Evolutionary conservation across 768 basidiomycete genomes (phyloP), one percentile per base, ranked within the genome.

Genomic region (Amanita rubescens): DNA sequence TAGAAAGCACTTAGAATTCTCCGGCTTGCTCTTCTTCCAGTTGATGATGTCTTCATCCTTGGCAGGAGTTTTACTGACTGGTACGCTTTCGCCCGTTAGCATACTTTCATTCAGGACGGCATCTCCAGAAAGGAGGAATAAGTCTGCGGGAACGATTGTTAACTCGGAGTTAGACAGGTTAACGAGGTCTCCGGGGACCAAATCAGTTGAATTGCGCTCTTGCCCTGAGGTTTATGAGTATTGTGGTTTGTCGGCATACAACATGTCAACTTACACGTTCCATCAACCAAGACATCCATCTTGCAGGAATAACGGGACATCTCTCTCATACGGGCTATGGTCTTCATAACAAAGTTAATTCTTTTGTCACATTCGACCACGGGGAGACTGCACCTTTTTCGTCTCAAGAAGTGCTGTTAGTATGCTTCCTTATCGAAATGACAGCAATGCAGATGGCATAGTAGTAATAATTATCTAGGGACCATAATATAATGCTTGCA

Each of bases 31-130:
- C 35, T 84, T 80, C 59, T 69, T 78, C 90, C 89, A 94, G 58
- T 71, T 76, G 39, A 69, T 65, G 38, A 97, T 75, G 49, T 85
- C 85, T 24, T 85, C 85, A 59, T 92, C 87, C 62, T 85, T 92
- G 55, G 86, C 78, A 0, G 94, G 87, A 17, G 80, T 69, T 66
- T 99, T 99, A 65, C 90, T 90, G 49, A 99, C 92, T 2, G 96
- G 96, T 0, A 99, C 91, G 58, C 94, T 96, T 70, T 99, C 96
- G 11, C 96, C 96, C 0, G 96, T 98, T 20, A 99, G 80, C 96
- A 99, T 98, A 57, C 93, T 95, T 71, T 99, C 96, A 66, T 98
- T 98, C 48, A 98, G 87, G 54, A 99, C 95, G 1, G 94, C 93
- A 66, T 99, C 96, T 1, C 96, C 96, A 1, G 92, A 90, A 25